A percentile compares a stretch with the other conserved stretches of the same genome.
phyloP scores from a whole-genome alignment of 1,284 basidiomycete species.

The Boletus smithii region DNA sequence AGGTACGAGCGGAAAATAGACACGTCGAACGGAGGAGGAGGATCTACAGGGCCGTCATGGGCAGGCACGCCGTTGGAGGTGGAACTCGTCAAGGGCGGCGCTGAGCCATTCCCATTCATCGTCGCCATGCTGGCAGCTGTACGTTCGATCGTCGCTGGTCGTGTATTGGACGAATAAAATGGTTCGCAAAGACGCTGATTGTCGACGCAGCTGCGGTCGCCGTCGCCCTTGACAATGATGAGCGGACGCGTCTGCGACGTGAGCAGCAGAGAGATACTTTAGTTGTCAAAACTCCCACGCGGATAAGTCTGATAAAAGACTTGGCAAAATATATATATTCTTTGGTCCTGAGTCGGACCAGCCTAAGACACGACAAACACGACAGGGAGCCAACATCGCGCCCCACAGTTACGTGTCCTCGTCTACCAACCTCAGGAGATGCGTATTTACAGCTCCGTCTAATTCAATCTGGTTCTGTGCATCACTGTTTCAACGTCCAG shows the following conservation, averaged over 20 bases:
- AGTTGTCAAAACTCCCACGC: slow-evolving; percentile 21
- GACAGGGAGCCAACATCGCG: too few relatives aligned
- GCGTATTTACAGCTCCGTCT: too few relatives aligned
- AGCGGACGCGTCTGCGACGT: slow-evolving; percentile 23
- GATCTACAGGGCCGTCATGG: slow-evolving; percentile 28
- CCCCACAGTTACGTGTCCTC: too few relatives aligned
- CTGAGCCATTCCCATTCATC: slow-evolving; percentile 24
- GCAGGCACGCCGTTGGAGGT: slow-evolving; percentile 25
- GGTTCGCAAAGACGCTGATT: too few relatives aligned
- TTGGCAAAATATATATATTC: too few relatives aligned
- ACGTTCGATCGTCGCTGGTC: slow-evolving; percentile 16
- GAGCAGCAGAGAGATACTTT: too few relatives aligned
- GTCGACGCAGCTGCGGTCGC: slow-evolving; percentile 11
- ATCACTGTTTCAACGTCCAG: too few relatives aligned
- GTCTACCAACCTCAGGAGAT: too few relatives aligned
- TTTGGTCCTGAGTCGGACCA: too few relatives aligned
- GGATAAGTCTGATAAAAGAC: slow-evolving; percentile 8
- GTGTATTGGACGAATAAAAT: slow-evolving; percentile 6
- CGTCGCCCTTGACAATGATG: slow-evolving; percentile 26
- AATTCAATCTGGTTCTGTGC: too few relatives aligned
- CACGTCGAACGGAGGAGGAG: slow-evolving; percentile 51
- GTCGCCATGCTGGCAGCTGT: slow-evolving; percentile 21
- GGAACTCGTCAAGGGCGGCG: slow-evolving; percentile 29
- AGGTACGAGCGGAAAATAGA: slow-evolving; percentile 66
- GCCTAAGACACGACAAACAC: too few relatives aligned